Evolutionary conservation across 805 yeast genomes (phyloP), one percentile per base, ranked within the genome.

Genomic region (Wickerhamia fluorescens): DNA sequence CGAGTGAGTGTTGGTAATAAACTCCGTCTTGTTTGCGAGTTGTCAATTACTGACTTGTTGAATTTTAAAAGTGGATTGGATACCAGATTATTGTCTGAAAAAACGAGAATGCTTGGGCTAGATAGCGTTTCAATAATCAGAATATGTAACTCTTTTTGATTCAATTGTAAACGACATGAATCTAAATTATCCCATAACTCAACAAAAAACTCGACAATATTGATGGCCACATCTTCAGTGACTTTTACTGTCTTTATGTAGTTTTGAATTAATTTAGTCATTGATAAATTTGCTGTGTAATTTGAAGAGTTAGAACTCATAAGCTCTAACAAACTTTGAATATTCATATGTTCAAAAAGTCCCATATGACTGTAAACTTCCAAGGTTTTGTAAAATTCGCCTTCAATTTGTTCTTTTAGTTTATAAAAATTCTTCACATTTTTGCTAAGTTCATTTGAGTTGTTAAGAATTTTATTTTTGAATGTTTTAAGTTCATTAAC

Each of bases 111-210:
- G 2, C 36, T 40, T 3, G 60, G 51, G 37, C 69, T 56, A 29
- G 72, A 65, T 6, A 76, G 25, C 0, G 75, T 46, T n/a, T 68
- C 56, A 14, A 86, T 73, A 16, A 81, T 60, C 0, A 45, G 34
- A 9, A 71, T 46, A 41, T 87, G 95, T 26, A 84, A 59, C 9
- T 64, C 65, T 29, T 75, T 71, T 38, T 85, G 92, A 24, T 71
- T 70, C 23, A 83, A 57, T 16, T 78, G 70, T 21, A 86, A 56
- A 27, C 94, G 60, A 7, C 75, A 78, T 1, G 67, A 62, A 11
- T 65, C 64, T 14, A 85, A 45, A 14, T 64, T 68, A 4, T 53
- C 56, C 92, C 95, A 84, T 12, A 81, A 59, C 0, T 51, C 44
- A 2, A 52, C 42, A 23, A 72, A 34, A 11, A 64, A 52, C 2